Evolutionary conservation across 805 yeast species (phyloP), one percentile per base, ranked within the genome.

Genomic region (Yarrowia sp.): DNA sequence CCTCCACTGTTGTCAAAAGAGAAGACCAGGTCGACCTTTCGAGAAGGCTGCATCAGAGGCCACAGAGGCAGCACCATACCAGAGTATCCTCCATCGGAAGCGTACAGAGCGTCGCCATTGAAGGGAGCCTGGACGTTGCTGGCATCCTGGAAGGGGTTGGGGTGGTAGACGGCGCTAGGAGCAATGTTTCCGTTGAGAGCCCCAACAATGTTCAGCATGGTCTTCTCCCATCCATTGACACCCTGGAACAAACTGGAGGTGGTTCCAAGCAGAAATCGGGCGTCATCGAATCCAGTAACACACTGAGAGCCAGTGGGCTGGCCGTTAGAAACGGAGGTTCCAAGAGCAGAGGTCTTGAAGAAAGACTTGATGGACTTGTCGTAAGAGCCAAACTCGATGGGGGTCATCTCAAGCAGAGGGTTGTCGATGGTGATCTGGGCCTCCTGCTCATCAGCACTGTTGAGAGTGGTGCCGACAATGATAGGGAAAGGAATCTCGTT

Each of bases 371-470:
- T 76, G 75, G 89, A 91, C 77, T 86, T 83, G 55, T 92, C 97
- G 96, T 96, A 92, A 2, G 96, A 87, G 12, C 97, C 97, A 74
- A 92, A 78, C 76, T 89, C 90, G 73, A 80, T 87, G n/a, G 96
- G 92, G 66, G 83, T 84, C 71, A 80, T 67, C 72, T 81, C 83
- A 68, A 77, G 77, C 32, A 78, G 83, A 43, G 79, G 76, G 71
- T 84, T 82, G 65, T 89, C 79, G 61, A 89, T 81, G 5, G 71
- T 63, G 3, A 89, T 82, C 36, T 85, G 86, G 41, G 75, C 74
- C 15, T 77, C 56, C 82, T 79, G 67, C 78, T 80, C 70, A 80
- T 79, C 71, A 11, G 87, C 85, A 14, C 48, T 56, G 40, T n/a
- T n/a, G 4, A 56, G 48, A 41, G 26, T 16, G 15, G 63, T 56